phyloP scores from a whole-genome alignment of 306 rosid genomes.

The Cucurbita pepo region DNA sequence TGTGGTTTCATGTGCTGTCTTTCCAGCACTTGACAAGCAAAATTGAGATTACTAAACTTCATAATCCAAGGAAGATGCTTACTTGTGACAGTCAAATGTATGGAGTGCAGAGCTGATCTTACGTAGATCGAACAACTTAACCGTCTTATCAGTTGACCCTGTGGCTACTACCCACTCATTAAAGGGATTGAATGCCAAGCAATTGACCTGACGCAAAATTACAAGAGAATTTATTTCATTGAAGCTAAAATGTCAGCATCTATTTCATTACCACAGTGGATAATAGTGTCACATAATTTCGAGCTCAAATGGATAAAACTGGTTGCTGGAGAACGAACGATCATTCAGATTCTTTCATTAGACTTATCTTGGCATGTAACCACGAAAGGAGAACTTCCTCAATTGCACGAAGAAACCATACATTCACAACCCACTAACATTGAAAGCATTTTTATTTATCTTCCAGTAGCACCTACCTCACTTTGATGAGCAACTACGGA shows the following conservation, averaged over 20 bases:
- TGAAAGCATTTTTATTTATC: not conserved
- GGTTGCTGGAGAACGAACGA: not conserved
- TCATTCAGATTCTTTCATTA: not conserved
- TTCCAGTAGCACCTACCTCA: conserved; percentile 38
- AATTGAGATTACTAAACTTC: not conserved
- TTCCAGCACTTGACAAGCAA: not conserved
- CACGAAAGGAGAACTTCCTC: not conserved
- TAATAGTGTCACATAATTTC: not conserved
- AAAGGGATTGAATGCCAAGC: conserved; percentile 95
- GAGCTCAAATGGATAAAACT: not conserved
- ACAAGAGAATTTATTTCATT: not conserved
- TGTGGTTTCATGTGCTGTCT: not conserved
- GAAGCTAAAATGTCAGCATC: not conserved
- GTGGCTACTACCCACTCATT: conserved; percentile 98
- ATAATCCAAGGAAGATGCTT: conserved; percentile 15
- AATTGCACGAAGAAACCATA: not conserved
- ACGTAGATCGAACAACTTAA: conserved; percentile 84
- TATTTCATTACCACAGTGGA: not conserved
- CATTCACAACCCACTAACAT: not conserved
- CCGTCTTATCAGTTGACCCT: conserved; percentile 96
- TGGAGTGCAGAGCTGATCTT: conserved; percentile 65
- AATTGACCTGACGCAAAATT: conserved; percentile 50
- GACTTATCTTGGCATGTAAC: not conserved
- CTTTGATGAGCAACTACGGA: conserved; percentile 90
- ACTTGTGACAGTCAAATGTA: conserved; percentile 92